phyloP scores from a whole-genome alignment of 305 asterid species.

The Rubia tinctorum region DNA sequence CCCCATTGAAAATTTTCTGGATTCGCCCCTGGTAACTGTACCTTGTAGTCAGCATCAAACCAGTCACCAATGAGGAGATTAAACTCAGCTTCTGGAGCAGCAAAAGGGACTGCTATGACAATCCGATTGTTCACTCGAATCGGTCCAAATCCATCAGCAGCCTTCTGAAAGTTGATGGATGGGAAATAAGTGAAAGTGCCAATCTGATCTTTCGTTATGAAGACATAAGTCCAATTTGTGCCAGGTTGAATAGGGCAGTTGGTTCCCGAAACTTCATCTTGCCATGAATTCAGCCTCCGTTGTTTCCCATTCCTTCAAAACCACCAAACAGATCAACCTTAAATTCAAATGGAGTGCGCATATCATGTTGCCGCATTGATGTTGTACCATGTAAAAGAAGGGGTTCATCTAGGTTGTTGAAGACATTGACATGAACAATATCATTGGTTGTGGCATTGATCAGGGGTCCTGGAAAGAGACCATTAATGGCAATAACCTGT shows the following conservation, averaged over 20 bases:
- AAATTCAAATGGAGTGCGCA: neutral
- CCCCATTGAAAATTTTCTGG: too few relatives aligned
- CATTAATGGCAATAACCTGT: slow-evolving; percentile 71
- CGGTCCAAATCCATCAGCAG: slow-evolving; percentile 78
- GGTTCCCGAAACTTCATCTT: slow-evolving; percentile 82
- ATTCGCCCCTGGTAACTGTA: too few relatives aligned
- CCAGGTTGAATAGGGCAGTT: slow-evolving; percentile 71
- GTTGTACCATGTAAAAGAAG: slow-evolving; percentile 60
- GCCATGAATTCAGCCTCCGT: slow-evolving; percentile 76
- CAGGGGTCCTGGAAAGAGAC: slow-evolving; percentile 65
- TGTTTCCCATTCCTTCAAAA: slow-evolving; percentile 71
- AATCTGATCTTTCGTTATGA: slow-evolving; percentile 73
- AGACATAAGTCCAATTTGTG: slow-evolving; percentile 57
- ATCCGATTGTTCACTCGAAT: slow-evolving; percentile 57
- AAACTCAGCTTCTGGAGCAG: slow-evolving; percentile 60
- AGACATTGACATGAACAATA: slow-evolving; percentile 46
- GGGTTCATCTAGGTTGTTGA: slow-evolving; percentile 52
- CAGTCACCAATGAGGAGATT: slow-evolving; percentile 57
- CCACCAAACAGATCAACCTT: neutral
- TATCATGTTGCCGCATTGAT: neutral
- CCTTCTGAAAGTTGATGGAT: slow-evolving; percentile 56
- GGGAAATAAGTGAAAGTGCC: slow-evolving; percentile 75
- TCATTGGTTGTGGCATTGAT: slow-evolving; percentile 67
- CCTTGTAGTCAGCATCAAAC: slow-evolving; percentile 27
- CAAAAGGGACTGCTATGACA: slow-evolving; percentile 47